These are phyloP conservation scores for Trichoderma asperelloides DNA, from an alignment of 495 filamentous ascomycete species.

Conservation along the genomic window DNA sequence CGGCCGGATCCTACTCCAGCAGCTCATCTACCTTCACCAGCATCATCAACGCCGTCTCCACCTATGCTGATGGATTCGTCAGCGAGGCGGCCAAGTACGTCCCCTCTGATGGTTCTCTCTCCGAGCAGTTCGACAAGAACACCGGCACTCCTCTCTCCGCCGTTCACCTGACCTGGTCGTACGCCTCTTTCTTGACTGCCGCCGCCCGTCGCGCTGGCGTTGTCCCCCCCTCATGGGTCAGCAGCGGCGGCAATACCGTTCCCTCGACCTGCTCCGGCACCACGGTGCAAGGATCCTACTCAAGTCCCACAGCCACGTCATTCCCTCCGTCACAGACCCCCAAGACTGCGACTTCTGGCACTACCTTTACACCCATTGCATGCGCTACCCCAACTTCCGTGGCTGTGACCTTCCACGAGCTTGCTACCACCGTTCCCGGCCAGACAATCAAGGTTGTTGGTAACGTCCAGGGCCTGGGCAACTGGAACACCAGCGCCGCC, in stretches of 20 bases:
- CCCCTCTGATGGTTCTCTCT: constrained; percentile 41
- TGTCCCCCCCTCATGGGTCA: constrained; percentile 46
- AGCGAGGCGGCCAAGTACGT: constrained; percentile 42
- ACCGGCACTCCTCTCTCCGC: constrained; percentile 47
- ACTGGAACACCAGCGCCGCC: constrained; percentile 44
- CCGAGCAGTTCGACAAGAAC: constrained; percentile 51
- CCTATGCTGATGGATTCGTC: constrained; percentile 59
- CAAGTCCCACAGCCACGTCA: constrained; percentile 38
- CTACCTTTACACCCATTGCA: constrained; percentile 23
- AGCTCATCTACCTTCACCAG: constrained; percentile 37
- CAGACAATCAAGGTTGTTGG: constrained; percentile 54
- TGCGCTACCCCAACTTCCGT: constrained; percentile 41
- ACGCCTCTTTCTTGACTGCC: constrained; percentile 54
- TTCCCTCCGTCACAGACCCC: constrained; percentile 51
- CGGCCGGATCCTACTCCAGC: constrained; percentile 42
- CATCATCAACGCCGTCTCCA: constrained; percentile 44
- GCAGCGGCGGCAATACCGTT: constrained; percentile 36
- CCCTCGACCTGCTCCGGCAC: constrained; percentile 44
- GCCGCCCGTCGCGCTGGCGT: constrained; percentile 37
- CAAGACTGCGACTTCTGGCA: constrained; percentile 18
- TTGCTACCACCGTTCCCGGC: constrained; percentile 45
- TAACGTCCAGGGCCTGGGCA: constrained; percentile 43
- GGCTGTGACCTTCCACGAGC: constrained; percentile 50
- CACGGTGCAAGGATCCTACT: constrained; percentile 51
- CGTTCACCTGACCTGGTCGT: constrained; percentile 59